Percentiles rank a stretch among this genome's conserved stretches.
Conservation (phyloP, 345 rosid genomes). For the Gossypium sturtianum region DNA sequence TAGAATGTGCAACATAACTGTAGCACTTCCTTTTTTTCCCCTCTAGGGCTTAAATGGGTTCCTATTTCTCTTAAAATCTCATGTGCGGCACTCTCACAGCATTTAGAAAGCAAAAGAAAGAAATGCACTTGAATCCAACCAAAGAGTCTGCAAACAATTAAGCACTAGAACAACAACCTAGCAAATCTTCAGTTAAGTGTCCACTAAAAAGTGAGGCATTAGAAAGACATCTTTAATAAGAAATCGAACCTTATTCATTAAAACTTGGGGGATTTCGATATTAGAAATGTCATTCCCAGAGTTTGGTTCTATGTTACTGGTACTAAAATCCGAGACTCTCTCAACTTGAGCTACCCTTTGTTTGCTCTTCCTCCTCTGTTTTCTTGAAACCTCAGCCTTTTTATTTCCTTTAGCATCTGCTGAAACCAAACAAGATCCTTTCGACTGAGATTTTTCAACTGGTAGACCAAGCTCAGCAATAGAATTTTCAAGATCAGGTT, state of each 20-base stretch:
- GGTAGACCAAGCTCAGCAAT: constrained; percentile 58
- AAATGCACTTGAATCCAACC: background rate
- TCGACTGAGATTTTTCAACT: constrained; percentile 31
- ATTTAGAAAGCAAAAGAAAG: background rate
- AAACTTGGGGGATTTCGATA: constrained; percentile 30
- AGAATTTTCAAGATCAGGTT: constrained; percentile 1
- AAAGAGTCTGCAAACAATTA: background rate
- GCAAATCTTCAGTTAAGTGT: background rate
- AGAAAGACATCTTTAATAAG: background rate
- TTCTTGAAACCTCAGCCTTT: constrained; percentile 43
- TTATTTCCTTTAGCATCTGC: constrained; percentile 49
- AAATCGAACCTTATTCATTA: constrained; percentile 45
- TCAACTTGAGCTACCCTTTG: constrained; percentile 43
- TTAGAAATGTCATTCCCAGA: constrained; percentile 25
- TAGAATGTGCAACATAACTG: no score
- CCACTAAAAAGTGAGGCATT: background rate
- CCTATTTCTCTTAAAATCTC: background rate
- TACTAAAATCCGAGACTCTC: constrained; percentile 28
- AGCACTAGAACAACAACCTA: background rate
- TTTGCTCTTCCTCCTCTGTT: constrained; percentile 67
- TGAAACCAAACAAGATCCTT: constrained; percentile 29
- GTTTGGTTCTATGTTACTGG: constrained; percentile 28
- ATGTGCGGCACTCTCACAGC: background rate
- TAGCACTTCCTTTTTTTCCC: no score
- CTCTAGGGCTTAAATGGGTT: no score